Percentiles rank a stretch among this genome's conserved stretches.
Conservation (phyloP, 1,139 yeast species). For the Suhomyces maxii region DNA sequence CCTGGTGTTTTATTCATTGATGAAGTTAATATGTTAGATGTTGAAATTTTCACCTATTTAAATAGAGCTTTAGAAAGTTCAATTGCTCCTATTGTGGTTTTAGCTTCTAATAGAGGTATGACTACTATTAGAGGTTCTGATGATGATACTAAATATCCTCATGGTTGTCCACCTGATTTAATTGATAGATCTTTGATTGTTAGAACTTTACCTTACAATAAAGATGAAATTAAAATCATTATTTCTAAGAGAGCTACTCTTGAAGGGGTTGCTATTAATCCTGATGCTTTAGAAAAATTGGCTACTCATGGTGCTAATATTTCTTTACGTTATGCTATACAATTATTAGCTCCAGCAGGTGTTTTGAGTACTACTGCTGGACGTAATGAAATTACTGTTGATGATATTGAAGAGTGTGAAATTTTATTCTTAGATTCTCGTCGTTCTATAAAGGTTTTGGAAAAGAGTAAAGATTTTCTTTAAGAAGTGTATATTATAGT, state of each 20-base stretch:
- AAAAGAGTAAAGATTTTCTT: constrained; percentile 51
- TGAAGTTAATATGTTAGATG: constrained; percentile 96
- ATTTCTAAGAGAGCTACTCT: constrained; percentile 77
- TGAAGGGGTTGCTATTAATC: constrained; percentile 64
- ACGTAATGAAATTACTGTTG: constrained; percentile 64
- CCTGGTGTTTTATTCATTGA: constrained; percentile 98
- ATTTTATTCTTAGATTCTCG: constrained; percentile 82
- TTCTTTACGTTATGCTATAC: constrained; percentile 88
- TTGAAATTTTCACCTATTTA: constrained; percentile 91
- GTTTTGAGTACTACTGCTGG: constrained; percentile 74
- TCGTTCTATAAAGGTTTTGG: constrained; percentile 78
- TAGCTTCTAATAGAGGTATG: constrained; percentile 94
- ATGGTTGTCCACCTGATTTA: constrained; percentile 95
- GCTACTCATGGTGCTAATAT: constrained; percentile 72
- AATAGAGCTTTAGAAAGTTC: constrained; percentile 90
- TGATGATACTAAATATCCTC: constrained; percentile 71
- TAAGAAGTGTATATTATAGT: constrained; percentile 18
- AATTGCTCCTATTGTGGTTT: constrained; percentile 91
- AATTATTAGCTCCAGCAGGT: constrained; percentile 87
- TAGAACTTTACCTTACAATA: constrained; percentile 82
- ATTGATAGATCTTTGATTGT: constrained; percentile 89
- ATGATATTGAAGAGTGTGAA: constrained; percentile 87
- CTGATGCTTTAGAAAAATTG: constrained; percentile 70
- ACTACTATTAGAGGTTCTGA: constrained; percentile 92
- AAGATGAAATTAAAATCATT: constrained; percentile 80